phyloP scores from a whole-genome alignment of 371 early-diverging fungal genomes.

The Lichtheimia ramosa region DNA sequence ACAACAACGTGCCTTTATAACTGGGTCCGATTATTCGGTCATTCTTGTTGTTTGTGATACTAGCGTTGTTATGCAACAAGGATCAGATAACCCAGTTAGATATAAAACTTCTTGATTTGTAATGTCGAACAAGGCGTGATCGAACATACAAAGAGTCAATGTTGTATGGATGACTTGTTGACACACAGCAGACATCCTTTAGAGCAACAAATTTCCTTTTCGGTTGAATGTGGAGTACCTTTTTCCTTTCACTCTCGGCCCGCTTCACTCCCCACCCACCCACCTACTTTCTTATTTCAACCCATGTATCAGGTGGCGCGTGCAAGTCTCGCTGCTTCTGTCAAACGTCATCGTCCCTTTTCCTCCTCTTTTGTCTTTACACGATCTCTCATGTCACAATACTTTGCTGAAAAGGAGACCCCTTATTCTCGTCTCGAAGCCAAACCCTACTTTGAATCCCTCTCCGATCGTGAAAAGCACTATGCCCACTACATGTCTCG shows the following conservation, averaged over 20 bases:
- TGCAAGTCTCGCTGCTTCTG: neutral
- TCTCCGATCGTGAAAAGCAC: constrained; percentile 47
- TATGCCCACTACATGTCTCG: constrained; percentile 66
- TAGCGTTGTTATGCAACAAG: too few relatives aligned
- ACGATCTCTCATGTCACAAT: constrained; percentile 18
- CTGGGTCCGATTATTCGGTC: too few relatives aligned
- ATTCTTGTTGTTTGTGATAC: too few relatives aligned
- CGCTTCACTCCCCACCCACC: too few relatives aligned
- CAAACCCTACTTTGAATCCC: constrained; percentile 53
- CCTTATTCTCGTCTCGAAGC: constrained; percentile 55
- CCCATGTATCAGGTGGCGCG: neutral
- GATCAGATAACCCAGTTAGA: too few relatives aligned
- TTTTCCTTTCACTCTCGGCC: neutral
- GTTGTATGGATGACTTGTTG: too few relatives aligned
- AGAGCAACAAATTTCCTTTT: constrained; percentile 2
- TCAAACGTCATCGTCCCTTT: neutral
- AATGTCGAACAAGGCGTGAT: too few relatives aligned
- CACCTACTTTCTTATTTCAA: neutral
- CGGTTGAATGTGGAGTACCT: neutral
- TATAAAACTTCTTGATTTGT: too few relatives aligned
- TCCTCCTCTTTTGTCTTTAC: neutral
- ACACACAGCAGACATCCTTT: too few relatives aligned
- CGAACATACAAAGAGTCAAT: too few relatives aligned
- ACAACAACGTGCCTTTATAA: too few relatives aligned
- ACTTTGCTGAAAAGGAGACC: constrained; percentile 46